Evolutionary conservation across 768 basidiomycete species (phyloP), one percentile per base, ranked within the genome.

Genomic region (Pleurotus eryngii): DNA sequence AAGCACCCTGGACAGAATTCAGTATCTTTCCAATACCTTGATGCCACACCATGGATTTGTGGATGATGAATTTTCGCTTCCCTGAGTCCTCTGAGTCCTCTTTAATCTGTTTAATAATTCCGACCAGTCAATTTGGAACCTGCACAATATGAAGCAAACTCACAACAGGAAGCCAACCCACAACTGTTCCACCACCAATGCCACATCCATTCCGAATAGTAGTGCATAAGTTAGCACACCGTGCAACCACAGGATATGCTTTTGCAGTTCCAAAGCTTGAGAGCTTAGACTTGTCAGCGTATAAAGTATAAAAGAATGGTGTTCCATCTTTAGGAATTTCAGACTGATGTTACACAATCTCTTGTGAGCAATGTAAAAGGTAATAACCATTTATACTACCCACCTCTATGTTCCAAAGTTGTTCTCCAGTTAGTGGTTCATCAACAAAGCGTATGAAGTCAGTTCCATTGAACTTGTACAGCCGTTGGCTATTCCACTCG

Each of bases 91-190:
- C 49, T 0, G 65, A 49, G 54, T 74, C 71, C 24, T 77, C 72
- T 20, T 67, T 59, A 30, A 72, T 63, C 71, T 76, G 20, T 12
- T 30, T 11, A 12, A 20, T 5, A 37, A n/a, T 48, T 4, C 49
- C 68, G 4, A 72, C 69, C 20, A 27, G 43, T 38, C 12, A 18
- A 61, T 26, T 9, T 7, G 7, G 14, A 47, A 35, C 11, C 9
- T n/a, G 14, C 5, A 5, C 15, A 12, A 24, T 38, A n/a, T 30
- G 38, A 26, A 14, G 38, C 54, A 35, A 7, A 39, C 66, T 39
- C 60, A 76, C 74, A 56, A 76, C 68, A 0, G 71, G 75, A n/a
- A 76, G 61, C 70, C 69, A 76, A 0, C 76, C 75, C 40, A 78
- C 68, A n/a, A 76, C 62, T 4, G 63, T 60, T 1, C 70, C 70